Evolutionary conservation across 345 rosid species (phyloP).

Genomic region (Populus pruinosa): DNA sequence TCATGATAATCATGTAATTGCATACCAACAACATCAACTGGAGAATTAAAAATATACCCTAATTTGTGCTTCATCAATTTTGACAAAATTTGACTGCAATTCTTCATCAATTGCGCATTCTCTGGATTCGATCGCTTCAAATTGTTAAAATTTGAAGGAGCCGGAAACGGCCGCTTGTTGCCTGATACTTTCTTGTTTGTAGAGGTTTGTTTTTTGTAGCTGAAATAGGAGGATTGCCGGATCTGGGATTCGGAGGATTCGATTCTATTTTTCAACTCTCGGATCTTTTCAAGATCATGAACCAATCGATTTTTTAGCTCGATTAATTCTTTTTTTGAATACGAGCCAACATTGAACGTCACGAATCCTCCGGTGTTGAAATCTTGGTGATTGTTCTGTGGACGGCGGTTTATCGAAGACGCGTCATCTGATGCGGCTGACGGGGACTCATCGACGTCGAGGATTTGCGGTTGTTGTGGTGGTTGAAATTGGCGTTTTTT

Average conservation of each 20-base stretch:
- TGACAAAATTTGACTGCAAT: conserved; percentile 53
- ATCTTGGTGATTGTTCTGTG: conserved; percentile 22
- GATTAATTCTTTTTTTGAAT: conserved; percentile 42
- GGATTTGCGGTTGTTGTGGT: conserved; percentile 19
- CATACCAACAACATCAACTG: conserved; percentile 61
- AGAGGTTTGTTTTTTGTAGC: conserved; percentile 15
- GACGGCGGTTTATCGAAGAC: conserved; percentile 42
- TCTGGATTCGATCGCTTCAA: conserved; percentile 34
- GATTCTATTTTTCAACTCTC: conserved; percentile 51
- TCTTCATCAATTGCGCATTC: conserved; percentile 42
- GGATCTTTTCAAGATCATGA: conserved; percentile 68
- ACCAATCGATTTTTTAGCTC: conserved; percentile 59
- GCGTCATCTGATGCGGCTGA: conserved; percentile 64
- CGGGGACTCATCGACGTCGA: conserved; percentile 35
- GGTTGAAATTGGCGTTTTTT: conserved; percentile 42
- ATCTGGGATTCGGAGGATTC: conserved; percentile 36
- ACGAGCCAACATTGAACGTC: conserved; percentile 27
- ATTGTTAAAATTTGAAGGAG: conserved; percentile 20
- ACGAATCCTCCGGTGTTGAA: conserved; percentile 27
- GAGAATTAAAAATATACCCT: conserved; percentile 57
- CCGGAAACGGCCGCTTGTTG: conserved; percentile 41
- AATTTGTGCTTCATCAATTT: conserved; percentile 70
- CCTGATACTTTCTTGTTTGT: conserved; percentile 38
- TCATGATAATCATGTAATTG: conserved; percentile 59
- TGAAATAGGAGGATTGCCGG: conserved; percentile 42